Conservation (phyloP, 768 basidiomycete genomes). For the Leccinum truebloodii region DNA sequence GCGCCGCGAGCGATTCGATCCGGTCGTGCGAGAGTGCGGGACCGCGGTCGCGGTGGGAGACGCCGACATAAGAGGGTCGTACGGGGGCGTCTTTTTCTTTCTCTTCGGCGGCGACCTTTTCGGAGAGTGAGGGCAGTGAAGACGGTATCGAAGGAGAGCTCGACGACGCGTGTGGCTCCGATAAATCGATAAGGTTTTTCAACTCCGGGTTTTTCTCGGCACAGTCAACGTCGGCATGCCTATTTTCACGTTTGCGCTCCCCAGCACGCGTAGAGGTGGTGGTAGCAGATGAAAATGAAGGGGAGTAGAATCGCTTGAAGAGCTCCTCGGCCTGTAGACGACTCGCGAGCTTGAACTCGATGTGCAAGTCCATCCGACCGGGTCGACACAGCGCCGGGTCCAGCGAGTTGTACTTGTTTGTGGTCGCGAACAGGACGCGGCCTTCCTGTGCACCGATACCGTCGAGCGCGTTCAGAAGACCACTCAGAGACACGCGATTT, state of each 20-base stretch:
- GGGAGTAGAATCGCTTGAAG: conserved; percentile 68
- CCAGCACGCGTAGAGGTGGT: not conserved
- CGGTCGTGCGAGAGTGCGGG: conserved; percentile 43
- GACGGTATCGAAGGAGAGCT: not conserved
- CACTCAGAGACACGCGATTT: conserved; percentile 62
- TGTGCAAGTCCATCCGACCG: conserved; percentile 78
- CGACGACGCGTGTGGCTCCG: not conserved
- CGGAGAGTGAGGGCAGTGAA: conserved; percentile 10
- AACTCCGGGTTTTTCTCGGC: not conserved
- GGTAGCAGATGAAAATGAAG: conserved; percentile 19
- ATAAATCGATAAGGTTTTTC: conserved; percentile 24
- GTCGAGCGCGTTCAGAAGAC: conserved; percentile 77
- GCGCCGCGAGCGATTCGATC: conserved; percentile 48
- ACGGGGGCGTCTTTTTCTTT: not conserved
- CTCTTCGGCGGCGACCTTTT: conserved; percentile 15
- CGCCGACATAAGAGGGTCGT: conserved; percentile 13
- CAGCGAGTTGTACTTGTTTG: conserved; percentile 68
- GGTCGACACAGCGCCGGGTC: conserved; percentile 77
- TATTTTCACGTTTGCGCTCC: conserved; percentile 2
- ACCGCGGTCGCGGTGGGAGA: conserved; percentile 35
- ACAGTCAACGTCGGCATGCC: not conserved
- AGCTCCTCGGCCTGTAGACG: conserved; percentile 65
- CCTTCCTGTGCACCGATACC: conserved; percentile 81
- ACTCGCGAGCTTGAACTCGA: conserved; percentile 77
- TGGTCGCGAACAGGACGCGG: conserved; percentile 78